Evolutionary conservation across 2,329 filamentous ascomycete species (phyloP).

Genomic region (Diaporthe sp.): DNA sequence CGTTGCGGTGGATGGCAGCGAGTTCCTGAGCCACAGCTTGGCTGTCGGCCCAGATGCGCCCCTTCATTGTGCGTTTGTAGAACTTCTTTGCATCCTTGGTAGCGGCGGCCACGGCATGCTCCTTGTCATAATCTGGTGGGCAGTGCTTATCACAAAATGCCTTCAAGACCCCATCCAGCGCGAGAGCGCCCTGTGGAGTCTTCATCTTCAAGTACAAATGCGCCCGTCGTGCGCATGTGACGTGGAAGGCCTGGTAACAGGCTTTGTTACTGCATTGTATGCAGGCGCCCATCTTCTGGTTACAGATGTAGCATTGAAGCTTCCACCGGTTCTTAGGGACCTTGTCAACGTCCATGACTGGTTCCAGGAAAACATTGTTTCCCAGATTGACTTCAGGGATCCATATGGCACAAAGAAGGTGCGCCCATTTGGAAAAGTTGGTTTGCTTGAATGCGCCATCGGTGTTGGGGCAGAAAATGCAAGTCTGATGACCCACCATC

Average conservation of each 20-base stretch:
- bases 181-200: slow-evolving; percentile 83
- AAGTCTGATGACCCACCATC: slow-evolving; percentile 69
- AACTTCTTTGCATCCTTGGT: slow-evolving; percentile 88
- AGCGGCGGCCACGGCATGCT: slow-evolving; percentile 85
- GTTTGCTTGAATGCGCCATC: slow-evolving; percentile 99
- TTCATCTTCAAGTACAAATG: slow-evolving; percentile 97
- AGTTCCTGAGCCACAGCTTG: slow-evolving; percentile 86
- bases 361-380: slow-evolving; percentile 98
- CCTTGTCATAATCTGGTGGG: slow-evolving; percentile 87
- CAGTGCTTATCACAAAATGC: slow-evolving; percentile 98
- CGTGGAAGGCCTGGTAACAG: slow-evolving; percentile 97
- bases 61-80: slow-evolving; percentile 91
- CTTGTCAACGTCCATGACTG: slow-evolving; percentile 97
- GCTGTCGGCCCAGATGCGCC: slow-evolving; percentile 91
- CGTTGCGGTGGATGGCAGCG: slow-evolving; percentile 78
- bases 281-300: slow-evolving; percentile 97
- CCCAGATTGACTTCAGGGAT: slow-evolving; percentile 97
- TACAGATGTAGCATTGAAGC: slow-evolving; percentile 94
- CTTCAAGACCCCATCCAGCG: slow-evolving; percentile 87
- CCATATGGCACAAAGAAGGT: slow-evolving; percentile 97
- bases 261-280: slow-evolving; percentile 99
- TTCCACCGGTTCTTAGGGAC: slow-evolving; percentile 96
- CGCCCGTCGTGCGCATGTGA: slow-evolving; percentile 92
- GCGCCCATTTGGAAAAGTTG: slow-evolving; percentile 95
- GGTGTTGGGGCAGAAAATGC: slow-evolving; percentile 98